Evolutionary conservation across 2,329 filamentous ascomycete genomes (phyloP).

Genomic region (Chrysoporthe austroafricana): DNA sequence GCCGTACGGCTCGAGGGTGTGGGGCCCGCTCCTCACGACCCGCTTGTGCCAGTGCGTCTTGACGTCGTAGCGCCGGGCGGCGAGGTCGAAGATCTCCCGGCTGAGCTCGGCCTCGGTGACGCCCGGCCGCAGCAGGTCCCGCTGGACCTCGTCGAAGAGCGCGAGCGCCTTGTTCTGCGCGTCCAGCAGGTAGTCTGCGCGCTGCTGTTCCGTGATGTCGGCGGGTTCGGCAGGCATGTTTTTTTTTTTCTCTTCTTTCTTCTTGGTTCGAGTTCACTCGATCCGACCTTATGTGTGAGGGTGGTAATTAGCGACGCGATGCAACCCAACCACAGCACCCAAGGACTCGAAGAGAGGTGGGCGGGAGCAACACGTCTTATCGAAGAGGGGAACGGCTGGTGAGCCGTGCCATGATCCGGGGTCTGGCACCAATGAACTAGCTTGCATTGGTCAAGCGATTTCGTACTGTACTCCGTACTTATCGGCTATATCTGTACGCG

Average conservation of each 20-base stretch:
- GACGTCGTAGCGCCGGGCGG: constrained; percentile 46
- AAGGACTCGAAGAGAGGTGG: neutral
- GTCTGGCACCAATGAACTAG: constrained; percentile 1
- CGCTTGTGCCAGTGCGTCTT: constrained; percentile 58
- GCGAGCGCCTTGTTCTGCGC: constrained; percentile 50
- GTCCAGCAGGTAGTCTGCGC: constrained; percentile 45
- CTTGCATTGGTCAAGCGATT: constrained; percentile 8
- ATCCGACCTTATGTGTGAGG: neutral
- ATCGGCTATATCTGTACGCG: neutral
- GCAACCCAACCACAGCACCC: neutral
- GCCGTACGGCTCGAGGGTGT: constrained; percentile 51
- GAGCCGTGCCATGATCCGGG: neutral
- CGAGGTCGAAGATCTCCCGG: constrained; percentile 51
- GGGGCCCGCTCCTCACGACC: constrained; percentile 52
- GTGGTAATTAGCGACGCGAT: neutral
- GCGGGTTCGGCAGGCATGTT: constrained; percentile 16
- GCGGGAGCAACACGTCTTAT: neutral
- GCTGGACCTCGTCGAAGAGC: constrained; percentile 53
- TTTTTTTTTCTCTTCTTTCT: no score
- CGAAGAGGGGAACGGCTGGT: neutral
- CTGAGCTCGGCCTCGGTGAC: constrained; percentile 52
- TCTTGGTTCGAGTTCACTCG: neutral
- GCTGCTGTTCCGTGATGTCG: constrained; percentile 31
- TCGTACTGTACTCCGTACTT: neutral
- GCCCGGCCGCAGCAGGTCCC: constrained; percentile 49